phyloP scores from a whole-genome alignment of 352 stramenopile genomes.

The Globisporangium splendens region DNA sequence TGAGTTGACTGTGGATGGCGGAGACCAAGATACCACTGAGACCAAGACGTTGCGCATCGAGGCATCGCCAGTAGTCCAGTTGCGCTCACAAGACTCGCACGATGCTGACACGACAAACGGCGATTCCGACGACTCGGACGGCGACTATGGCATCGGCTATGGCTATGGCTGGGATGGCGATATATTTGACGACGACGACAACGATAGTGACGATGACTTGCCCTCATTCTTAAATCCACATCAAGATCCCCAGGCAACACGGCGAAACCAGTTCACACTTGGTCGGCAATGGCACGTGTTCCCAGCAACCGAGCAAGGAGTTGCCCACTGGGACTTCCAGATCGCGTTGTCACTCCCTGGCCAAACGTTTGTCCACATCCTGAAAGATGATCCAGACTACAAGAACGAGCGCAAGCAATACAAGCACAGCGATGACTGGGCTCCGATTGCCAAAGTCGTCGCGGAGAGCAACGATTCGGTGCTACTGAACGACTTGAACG shows the following conservation, averaged over 20 bases:
- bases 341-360: neutral
- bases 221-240: neutral
- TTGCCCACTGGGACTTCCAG: neutral
- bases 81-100: too few relatives aligned
- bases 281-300: neutral
- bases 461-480: slow-evolving; percentile 1
- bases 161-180: too few relatives aligned
- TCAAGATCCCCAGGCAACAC: neutral
- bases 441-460: slow-evolving; percentile 6
- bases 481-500: slow-evolving; percentile 3
- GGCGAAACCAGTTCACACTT: neutral
- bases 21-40: too few relatives aligned
- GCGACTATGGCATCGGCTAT: too few relatives aligned
- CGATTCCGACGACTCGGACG: too few relatives aligned
- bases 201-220: neutral
- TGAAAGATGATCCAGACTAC: slow-evolving; percentile 9
- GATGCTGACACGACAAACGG: too few relatives aligned
- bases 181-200: neutral
- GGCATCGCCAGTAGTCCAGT: too few relatives aligned
- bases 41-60: too few relatives aligned
- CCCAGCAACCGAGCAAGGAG: too few relatives aligned
- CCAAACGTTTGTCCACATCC: slow-evolving; percentile 3
- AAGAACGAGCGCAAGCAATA: neutral
- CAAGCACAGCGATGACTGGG: neutral
- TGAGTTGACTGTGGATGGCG: too few relatives aligned